These are phyloP conservation scores for Piper betle DNA, from an alignment of 164 flowering plant genomes.

Conservation along the genomic window DNA sequence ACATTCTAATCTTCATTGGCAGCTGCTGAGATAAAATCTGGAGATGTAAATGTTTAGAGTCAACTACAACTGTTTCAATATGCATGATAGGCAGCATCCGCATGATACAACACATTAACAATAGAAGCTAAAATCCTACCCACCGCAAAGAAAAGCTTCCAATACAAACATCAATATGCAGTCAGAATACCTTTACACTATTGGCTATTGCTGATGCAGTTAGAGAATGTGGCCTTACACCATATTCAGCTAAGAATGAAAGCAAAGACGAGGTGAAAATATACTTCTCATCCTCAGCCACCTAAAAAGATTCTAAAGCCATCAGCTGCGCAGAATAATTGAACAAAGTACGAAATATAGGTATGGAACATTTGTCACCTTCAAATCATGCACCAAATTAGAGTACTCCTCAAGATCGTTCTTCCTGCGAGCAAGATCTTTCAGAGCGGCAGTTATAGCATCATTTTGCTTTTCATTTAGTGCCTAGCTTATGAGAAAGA, in stretches of 20 bases:
- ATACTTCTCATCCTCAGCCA: conserved; percentile 67
- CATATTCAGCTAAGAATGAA: conserved; percentile 63
- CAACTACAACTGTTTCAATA: neutral
- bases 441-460: conserved; percentile 40
- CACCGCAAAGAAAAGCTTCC: no score
- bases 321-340: neutral
- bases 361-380: conserved; percentile 28
- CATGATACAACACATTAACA: no score
- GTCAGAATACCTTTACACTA: conserved; percentile 41
- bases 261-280: conserved; percentile 66
- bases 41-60: conserved; percentile 2
- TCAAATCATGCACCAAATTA: conserved; percentile 51
- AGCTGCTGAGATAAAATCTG: conserved; percentile 69
- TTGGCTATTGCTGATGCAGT: conserved; percentile 57
- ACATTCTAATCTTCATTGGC: conserved; percentile 59
- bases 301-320: conserved; percentile 27
- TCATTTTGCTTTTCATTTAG: conserved; percentile 77
- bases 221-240: conserved; percentile 47
- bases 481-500: conserved; percentile 31
- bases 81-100: neutral
- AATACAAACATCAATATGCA: no score
- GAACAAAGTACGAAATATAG: neutral
- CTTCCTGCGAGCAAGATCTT: conserved; percentile 62
- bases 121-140: no score
- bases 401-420: conserved; percentile 65